These are phyloP conservation scores for Microcos paniculata DNA, from an alignment of 345 rosid genomes.

Conservation along the genomic window DNA sequence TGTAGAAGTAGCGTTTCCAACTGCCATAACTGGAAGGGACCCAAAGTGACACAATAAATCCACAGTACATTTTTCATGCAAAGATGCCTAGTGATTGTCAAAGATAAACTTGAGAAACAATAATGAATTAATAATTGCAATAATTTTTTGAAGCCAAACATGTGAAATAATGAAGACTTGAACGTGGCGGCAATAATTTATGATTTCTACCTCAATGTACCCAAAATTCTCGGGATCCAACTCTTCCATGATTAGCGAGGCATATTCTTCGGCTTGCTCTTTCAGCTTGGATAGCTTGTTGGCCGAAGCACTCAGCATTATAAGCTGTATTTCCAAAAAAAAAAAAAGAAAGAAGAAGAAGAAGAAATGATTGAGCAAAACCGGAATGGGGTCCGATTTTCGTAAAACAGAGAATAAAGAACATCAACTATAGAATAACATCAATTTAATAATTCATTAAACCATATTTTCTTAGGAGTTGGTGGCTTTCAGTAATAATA, in stretches of 20 bases:
- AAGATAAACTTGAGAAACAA: neutral
- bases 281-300: slow-evolving; percentile 86
- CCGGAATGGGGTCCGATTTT: neutral
- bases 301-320: slow-evolving; percentile 95
- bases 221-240: slow-evolving; percentile 93
- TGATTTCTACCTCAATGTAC: slow-evolving; percentile 72
- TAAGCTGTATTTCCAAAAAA: slow-evolving; percentile 55
- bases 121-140: neutral
- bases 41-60: neutral
- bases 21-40: slow-evolving; percentile 77
- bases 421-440: neutral
- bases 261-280: slow-evolving; percentile 94
- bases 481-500: no score
- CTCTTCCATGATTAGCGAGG: slow-evolving; percentile 93
- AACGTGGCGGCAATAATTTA: neutral
- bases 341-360: neutral
- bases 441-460: neutral
- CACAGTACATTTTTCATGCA: no score
- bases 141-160: neutral
- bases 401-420: neutral
- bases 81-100: no score
- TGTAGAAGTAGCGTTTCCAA: slow-evolving; percentile 87
- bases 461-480: neutral
- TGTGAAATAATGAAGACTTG: neutral
- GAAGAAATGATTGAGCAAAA: neutral